A percentile compares a stretch with the other conserved stretches of the same genome.
These are phyloP conservation scores for Maudiozyma humilis DNA, from an alignment of 1,139 yeast genomes.

Conservation along the genomic window DNA sequence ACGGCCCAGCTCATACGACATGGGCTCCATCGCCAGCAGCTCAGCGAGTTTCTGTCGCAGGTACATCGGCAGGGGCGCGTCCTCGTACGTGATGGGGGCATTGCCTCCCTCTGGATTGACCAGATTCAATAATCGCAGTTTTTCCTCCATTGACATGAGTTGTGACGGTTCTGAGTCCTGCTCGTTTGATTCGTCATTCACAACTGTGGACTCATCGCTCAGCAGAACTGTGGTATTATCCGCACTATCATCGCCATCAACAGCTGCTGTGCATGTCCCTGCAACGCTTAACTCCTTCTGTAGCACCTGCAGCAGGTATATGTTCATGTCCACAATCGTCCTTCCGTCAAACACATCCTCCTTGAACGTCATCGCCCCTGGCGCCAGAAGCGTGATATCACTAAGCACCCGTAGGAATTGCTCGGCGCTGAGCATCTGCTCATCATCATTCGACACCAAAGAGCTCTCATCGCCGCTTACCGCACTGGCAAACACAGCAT, in stretches of 20 bases:
- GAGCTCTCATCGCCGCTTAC: neutral
- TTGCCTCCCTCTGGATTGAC: neutral
- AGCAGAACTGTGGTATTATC: neutral
- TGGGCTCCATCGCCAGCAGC: constrained; percentile 19
- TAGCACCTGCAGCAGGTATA: constrained; percentile 18
- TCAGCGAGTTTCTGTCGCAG: constrained; percentile 13
- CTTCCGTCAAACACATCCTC: constrained; percentile 4
- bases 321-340: constrained; percentile 16
- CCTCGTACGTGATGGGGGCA: neutral
- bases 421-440: constrained; percentile 5
- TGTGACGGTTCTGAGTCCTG: no score
- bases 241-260: no score
- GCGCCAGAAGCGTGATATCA: constrained; percentile 12
- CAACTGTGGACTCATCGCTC: neutral
- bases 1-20: constrained; percentile 32
- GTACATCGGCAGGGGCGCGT: constrained; percentile 4
- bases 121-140: neutral
- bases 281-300: constrained; percentile 7
- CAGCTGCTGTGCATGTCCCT: no score
- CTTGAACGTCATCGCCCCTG: constrained; percentile 13
- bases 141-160: no score
- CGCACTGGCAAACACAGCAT: constrained; percentile 1
- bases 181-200: neutral
- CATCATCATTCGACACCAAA: no score
- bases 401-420: constrained; percentile 13